These are phyloP conservation scores for Elsinoe fawcettii DNA, from an alignment of 2,329 filamentous ascomycete species.

Conservation along the genomic window DNA sequence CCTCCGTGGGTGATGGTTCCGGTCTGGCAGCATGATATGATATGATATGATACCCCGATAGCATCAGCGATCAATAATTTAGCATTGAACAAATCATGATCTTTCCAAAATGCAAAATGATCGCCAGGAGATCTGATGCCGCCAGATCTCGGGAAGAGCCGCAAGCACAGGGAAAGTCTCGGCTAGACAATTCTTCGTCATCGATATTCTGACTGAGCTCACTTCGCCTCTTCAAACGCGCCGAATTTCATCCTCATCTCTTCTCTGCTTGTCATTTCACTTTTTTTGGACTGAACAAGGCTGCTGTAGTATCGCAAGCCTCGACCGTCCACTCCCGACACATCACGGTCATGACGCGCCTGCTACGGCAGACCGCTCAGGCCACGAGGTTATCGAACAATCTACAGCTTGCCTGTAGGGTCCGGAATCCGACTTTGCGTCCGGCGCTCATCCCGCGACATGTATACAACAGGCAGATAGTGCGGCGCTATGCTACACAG, in stretches of 20 bases:
- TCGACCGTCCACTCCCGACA: not conserved
- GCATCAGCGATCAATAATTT: not conserved
- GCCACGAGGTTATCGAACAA: constrained; percentile 29
- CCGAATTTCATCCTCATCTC: not conserved
- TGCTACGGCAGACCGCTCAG: constrained; percentile 30
- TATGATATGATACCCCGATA: constrained; percentile 4
- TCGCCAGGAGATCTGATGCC: not conserved
- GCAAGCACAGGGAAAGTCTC: constrained; percentile 9
- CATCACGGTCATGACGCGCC: constrained; percentile 25
- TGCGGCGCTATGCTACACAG: constrained; percentile 38
- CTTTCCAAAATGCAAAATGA: not conserved
- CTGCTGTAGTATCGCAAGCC: not conserved
- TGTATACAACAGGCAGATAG: constrained; percentile 37
- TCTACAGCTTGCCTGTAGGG: constrained; percentile 27
- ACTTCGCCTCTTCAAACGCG: constrained; percentile 1
- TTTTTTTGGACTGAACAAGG: no score
- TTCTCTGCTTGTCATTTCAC: not conserved
- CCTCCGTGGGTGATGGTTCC: not conserved
- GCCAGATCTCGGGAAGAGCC: constrained; percentile 7
- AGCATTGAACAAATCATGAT: not conserved
- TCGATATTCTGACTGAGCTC: constrained; percentile 10
- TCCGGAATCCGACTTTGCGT: constrained; percentile 29
- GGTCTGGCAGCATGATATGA: not conserved
- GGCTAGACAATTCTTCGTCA: constrained; percentile 13
- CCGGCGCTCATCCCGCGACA: constrained; percentile 36